These are phyloP conservation scores for Erodium maritimum DNA, from an alignment of 345 rosid genomes.

Conservation along the genomic window DNA sequence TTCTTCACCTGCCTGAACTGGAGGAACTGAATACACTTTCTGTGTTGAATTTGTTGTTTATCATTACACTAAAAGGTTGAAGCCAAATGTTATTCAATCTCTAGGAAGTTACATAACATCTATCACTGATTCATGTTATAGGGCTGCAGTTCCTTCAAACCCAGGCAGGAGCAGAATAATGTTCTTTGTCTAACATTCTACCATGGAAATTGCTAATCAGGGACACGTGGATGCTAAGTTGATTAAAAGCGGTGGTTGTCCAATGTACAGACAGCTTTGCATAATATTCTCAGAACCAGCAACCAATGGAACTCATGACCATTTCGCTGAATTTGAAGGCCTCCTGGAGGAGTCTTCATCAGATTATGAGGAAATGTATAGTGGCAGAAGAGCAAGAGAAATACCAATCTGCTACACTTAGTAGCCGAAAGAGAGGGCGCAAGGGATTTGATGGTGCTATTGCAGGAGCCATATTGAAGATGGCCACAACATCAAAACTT, in stretches of 20 bases:
- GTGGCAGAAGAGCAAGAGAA: slow-evolving; percentile 11
- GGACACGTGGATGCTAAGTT: slow-evolving; percentile 45
- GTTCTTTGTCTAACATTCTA: no score
- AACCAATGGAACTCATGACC: slow-evolving; percentile 19
- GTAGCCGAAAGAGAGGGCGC: slow-evolving; percentile 32
- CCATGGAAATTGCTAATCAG: slow-evolving; percentile 19
- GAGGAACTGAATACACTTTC: no score
- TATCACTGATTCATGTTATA: no score
- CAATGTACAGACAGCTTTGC: slow-evolving; percentile 36
- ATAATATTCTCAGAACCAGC: slow-evolving; percentile 28
- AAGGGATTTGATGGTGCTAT: slow-evolving; percentile 44
- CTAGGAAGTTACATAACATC: no score
- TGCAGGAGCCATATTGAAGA: slow-evolving; percentile 40
- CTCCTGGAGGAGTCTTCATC: slow-evolving; percentile 21
- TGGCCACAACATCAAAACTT: slow-evolving; percentile 49
- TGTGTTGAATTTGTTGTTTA: no score
- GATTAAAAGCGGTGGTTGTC: slow-evolving; percentile 32
- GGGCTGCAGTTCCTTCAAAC: no score
- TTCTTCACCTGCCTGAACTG: no score
- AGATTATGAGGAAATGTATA: slow-evolving; percentile 25
- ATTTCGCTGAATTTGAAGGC: slow-evolving; percentile 11
- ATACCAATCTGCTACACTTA: slow-evolving; percentile 2
- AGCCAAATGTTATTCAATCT: no score
- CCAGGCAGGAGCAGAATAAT: no score
- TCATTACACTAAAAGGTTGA: no score